phyloP scores from a whole-genome alignment of 495 filamentous ascomycete species.

The Penicillium mononematosum region DNA sequence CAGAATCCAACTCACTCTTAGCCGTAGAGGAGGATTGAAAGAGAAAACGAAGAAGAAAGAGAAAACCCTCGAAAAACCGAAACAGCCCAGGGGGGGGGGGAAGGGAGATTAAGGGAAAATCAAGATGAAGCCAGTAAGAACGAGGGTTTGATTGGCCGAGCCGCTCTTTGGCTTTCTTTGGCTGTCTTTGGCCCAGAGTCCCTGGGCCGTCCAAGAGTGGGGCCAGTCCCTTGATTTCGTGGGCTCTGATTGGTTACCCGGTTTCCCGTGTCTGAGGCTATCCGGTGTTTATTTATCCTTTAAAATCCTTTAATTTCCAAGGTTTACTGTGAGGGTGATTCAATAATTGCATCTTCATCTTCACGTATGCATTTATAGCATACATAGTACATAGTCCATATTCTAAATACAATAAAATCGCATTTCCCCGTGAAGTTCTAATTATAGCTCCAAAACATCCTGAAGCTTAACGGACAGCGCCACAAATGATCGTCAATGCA shows the following conservation, averaged over 20 bases:
- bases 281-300: constrained; percentile 4
- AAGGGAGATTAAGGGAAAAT: constrained; percentile 15
- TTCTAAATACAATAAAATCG: not conserved
- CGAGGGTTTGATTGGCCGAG: constrained; percentile 11
- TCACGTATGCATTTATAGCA: not conserved
- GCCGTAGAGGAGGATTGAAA: constrained; percentile 3
- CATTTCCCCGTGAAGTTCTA: not conserved
- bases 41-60: constrained; percentile 8
- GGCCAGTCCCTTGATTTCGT: not conserved
- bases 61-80: constrained; percentile 15
- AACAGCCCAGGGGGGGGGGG: constrained; percentile 9
- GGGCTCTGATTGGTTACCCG: constrained; percentile 6
- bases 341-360: not conserved
- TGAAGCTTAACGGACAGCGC: constrained; percentile 1
- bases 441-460: not conserved
- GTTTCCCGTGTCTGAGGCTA: not conserved
- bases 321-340: not conserved
- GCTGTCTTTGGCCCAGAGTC: constrained; percentile 1
- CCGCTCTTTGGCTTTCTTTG: constrained; percentile 5
- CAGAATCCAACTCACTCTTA: not conserved
- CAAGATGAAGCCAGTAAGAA: constrained; percentile 9
- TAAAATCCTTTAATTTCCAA: not conserved
- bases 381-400: not conserved
- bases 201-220: not conserved
- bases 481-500: constrained; percentile 5